A percentile compares a stretch with the other conserved stretches of the same genome.
These are phyloP conservation scores for Aspergillus sparsus DNA, from an alignment of 495 filamentous ascomycete species.

Conservation along the genomic window DNA sequence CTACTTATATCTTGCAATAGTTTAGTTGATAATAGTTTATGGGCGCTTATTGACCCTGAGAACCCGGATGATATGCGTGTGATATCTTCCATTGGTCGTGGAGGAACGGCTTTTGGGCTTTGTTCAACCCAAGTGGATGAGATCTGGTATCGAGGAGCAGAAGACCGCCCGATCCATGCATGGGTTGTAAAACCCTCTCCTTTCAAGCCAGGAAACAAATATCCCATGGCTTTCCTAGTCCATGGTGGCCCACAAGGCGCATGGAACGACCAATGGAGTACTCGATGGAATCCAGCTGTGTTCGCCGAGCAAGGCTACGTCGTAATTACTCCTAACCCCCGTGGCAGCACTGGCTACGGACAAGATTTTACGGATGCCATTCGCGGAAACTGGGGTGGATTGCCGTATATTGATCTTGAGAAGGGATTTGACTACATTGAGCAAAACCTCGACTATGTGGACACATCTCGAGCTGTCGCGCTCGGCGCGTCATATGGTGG, in stretches of 20 bases:
- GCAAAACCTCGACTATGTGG: slow-evolving; percentile 70
- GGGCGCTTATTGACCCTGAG: slow-evolving; percentile 58
- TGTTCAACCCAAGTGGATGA: slow-evolving; percentile 61
- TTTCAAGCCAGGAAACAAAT: slow-evolving; percentile 71
- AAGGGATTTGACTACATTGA: slow-evolving; percentile 77
- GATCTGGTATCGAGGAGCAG: slow-evolving; percentile 68
- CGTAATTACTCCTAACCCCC: slow-evolving; percentile 85
- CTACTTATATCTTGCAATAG: slow-evolving; percentile 67
- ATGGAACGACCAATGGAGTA: slow-evolving; percentile 83
- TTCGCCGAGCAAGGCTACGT: slow-evolving; percentile 93
- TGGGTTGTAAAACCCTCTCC: slow-evolving; percentile 78
- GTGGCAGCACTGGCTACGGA: slow-evolving; percentile 83
- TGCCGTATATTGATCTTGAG: slow-evolving; percentile 78
- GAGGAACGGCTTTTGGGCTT: slow-evolving; percentile 71
- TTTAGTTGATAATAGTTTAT: slow-evolving; percentile 68
- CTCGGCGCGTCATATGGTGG: slow-evolving; percentile 86
- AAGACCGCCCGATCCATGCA: slow-evolving; percentile 70
- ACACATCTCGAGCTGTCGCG: slow-evolving; percentile 75
- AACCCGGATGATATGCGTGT: slow-evolving; percentile 39
- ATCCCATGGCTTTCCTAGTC: slow-evolving; percentile 80
- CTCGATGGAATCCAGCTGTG: slow-evolving; percentile 87
- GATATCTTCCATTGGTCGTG: slow-evolving; percentile 66
- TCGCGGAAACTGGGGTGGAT: slow-evolving; percentile 73
- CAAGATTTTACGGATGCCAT: slow-evolving; percentile 79
- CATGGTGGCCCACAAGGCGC: slow-evolving; percentile 89